phyloP scores from a whole-genome alignment of 2,329 filamentous ascomycete species.

The Fusarium nurragi region DNA sequence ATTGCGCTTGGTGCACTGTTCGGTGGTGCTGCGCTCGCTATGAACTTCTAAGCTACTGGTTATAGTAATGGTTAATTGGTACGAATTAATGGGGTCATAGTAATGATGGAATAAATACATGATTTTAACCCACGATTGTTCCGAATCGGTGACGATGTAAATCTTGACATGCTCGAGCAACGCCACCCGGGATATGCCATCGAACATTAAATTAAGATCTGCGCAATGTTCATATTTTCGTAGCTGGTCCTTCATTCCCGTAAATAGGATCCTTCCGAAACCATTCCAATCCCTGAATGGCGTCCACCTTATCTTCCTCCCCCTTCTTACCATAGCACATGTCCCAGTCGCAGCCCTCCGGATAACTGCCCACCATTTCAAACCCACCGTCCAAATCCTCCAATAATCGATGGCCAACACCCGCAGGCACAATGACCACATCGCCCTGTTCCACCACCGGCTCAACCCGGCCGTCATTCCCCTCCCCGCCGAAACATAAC shows the following conservation, averaged over 20 bases:
- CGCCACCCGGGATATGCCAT: background rate
- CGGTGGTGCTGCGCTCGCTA: constrained; percentile 37
- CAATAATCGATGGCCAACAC: constrained; percentile 70
- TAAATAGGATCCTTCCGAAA: constrained; percentile 34
- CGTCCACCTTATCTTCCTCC: constrained; percentile 44
- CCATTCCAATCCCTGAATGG: constrained; percentile 20
- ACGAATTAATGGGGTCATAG: constrained; percentile 6
- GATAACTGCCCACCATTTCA: constrained; percentile 75
- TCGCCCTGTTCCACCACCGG: constrained; percentile 66
- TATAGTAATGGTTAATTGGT: background rate
- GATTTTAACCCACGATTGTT: background rate
- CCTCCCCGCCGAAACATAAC: constrained; percentile 73
- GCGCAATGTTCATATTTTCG: background rate
- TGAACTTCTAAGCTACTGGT: constrained; percentile 25
- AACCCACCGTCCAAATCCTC: constrained; percentile 65
- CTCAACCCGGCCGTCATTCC: constrained; percentile 67
- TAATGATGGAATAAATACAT: constrained; percentile 4
- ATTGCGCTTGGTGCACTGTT: constrained; percentile 40
- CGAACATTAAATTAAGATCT: rapidly evolving
- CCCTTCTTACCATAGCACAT: constrained; percentile 74
- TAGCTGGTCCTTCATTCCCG: constrained; percentile 21
- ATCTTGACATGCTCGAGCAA: background rate
- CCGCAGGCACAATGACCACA: constrained; percentile 71
- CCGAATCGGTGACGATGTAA: background rate
- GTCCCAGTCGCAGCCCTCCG: constrained; percentile 67